phyloP scores from a whole-genome alignment of 2,329 filamentous ascomycete genomes.

The Boeremia exigua region DNA sequence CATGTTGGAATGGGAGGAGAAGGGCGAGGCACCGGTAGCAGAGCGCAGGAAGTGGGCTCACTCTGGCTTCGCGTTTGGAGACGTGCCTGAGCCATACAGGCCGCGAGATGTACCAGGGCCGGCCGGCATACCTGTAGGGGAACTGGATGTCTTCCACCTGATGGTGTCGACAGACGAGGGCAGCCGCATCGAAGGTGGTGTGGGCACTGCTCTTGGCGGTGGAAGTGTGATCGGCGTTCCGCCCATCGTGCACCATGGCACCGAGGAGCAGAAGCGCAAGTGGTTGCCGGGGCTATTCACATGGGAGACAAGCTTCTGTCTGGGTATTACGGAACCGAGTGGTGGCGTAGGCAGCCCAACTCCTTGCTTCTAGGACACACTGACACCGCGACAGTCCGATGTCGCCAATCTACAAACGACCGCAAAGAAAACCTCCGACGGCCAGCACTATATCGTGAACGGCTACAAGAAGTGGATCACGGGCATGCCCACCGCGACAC shows the following conservation, averaged over 20 bases:
- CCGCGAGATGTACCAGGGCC: slow-evolving; percentile 47
- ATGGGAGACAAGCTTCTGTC: slow-evolving; percentile 66
- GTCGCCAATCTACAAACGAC: slow-evolving; percentile 69
- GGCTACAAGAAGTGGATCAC: slow-evolving; percentile 75
- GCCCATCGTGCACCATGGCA: slow-evolving; percentile 69
- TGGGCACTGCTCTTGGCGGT: slow-evolving; percentile 64
- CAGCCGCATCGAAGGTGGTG: slow-evolving; percentile 62
- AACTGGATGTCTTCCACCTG: slow-evolving; percentile 49
- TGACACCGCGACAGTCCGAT: slow-evolving; percentile 55
- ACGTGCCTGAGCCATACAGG: slow-evolving; percentile 54
- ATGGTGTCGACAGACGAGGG: slow-evolving; percentile 64
- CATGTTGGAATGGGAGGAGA: slow-evolving; percentile 68
- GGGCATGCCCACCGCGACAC: slow-evolving; percentile 65
- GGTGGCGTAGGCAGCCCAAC: slow-evolving; percentile 46
- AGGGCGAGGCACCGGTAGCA: slow-evolving; percentile 56
- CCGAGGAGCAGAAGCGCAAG: slow-evolving; percentile 61
- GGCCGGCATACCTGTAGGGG: slow-evolving; percentile 45
- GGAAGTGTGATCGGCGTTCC: slow-evolving; percentile 69
- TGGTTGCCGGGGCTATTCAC: slow-evolving; percentile 66
- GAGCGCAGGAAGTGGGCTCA: slow-evolving; percentile 49
- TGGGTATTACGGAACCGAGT: slow-evolving; percentile 70
- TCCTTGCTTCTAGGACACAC: not conserved
- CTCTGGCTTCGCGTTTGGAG: slow-evolving; percentile 52
- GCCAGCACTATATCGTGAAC: slow-evolving; percentile 72
- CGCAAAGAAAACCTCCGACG: slow-evolving; percentile 74